phyloP scores from a whole-genome alignment of 768 basidiomycete species.

The Xerocomus brunneocitrinus region DNA sequence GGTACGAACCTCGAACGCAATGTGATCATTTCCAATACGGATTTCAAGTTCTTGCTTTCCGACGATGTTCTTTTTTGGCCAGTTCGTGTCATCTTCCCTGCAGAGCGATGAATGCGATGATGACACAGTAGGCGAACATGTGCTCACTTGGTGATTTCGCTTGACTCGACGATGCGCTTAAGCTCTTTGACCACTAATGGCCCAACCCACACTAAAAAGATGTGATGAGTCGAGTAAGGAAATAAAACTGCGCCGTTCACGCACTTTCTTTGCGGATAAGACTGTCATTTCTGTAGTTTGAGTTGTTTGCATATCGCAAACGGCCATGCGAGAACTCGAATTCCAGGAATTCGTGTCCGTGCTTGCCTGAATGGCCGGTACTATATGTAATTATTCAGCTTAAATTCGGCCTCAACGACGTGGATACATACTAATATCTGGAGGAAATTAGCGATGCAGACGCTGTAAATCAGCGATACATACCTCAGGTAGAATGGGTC shows the following conservation, averaged over 20 bases:
- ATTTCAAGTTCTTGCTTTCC: constrained; percentile 99
- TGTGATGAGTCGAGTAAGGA: background rate
- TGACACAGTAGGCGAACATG: background rate
- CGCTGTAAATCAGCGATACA: constrained; percentile 9
- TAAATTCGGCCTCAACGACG: background rate
- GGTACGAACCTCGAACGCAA: constrained; percentile 82
- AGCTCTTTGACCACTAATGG: constrained; percentile 91
- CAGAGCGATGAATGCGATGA: background rate
- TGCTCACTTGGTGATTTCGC: constrained; percentile 86
- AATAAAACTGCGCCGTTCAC: constrained; percentile 30
- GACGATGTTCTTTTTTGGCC: constrained; percentile 99
- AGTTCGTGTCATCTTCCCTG: constrained; percentile 97
- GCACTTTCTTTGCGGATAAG: constrained; percentile 97
- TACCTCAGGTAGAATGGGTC: constrained; percentile 83
- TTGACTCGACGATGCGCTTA: constrained; percentile 87
- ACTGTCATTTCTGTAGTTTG: constrained; percentile 97
- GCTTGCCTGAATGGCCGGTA: constrained; percentile 97
- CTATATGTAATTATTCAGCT: constrained; percentile 4
- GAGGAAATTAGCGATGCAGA: constrained; percentile 12
- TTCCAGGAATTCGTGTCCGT: constrained; percentile 96
- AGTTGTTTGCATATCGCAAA: constrained; percentile 97
- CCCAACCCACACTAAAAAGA: constrained; percentile 81
- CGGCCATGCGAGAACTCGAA: constrained; percentile 98
- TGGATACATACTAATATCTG: constrained; percentile 49
- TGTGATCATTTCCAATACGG: constrained; percentile 89